Evolutionary conservation across 805 yeast genomes (phyloP).

Genomic region (Ogataea sp.): DNA sequence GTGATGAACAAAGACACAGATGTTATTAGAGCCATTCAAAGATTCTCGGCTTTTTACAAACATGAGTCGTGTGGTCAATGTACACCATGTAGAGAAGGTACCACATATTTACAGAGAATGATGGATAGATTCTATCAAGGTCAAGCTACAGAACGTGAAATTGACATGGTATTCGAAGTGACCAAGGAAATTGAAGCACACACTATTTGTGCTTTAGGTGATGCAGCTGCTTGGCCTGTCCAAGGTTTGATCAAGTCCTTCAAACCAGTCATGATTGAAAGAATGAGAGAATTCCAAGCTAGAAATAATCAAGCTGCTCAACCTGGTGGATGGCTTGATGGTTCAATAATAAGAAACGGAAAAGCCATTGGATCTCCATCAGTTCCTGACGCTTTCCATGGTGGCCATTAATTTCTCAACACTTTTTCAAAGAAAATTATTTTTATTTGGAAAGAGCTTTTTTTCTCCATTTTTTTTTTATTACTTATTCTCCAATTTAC

Average conservation of each 20-base stretch:
- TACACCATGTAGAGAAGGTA: slow-evolving; percentile 92
- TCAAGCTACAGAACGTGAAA: slow-evolving; percentile 74
- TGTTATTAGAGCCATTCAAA: slow-evolving; percentile 76
- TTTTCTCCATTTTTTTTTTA: too few species aligned
- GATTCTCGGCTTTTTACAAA: slow-evolving; percentile 77
- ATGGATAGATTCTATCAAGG: slow-evolving; percentile 78
- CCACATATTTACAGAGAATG: slow-evolving; percentile 76
- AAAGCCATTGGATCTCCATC: slow-evolving; percentile 52
- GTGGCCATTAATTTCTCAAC: slow-evolving; percentile 10
- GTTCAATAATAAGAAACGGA: slow-evolving; percentile 54
- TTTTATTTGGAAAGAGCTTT: too few species aligned
- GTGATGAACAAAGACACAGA: slow-evolving; percentile 86
- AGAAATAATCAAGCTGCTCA: slow-evolving; percentile 35
- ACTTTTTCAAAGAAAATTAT: too few species aligned
- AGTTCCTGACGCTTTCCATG: slow-evolving; percentile 32
- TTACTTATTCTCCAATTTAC: too few species aligned
- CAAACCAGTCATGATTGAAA: slow-evolving; percentile 73
- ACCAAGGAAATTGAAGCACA: slow-evolving; percentile 87
- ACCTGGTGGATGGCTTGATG: slow-evolving; percentile 71
- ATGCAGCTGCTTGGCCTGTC: slow-evolving; percentile 91
- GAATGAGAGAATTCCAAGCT: slow-evolving; percentile 55
- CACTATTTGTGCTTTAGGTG: slow-evolving; percentile 88
- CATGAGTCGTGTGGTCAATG: slow-evolving; percentile 95
- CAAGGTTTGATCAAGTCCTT: slow-evolving; percentile 83
- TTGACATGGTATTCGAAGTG: slow-evolving; percentile 77